Conservation (phyloP, 129 eudicot genomes). For the Chrysanthemum lavandulifolium region DNA sequence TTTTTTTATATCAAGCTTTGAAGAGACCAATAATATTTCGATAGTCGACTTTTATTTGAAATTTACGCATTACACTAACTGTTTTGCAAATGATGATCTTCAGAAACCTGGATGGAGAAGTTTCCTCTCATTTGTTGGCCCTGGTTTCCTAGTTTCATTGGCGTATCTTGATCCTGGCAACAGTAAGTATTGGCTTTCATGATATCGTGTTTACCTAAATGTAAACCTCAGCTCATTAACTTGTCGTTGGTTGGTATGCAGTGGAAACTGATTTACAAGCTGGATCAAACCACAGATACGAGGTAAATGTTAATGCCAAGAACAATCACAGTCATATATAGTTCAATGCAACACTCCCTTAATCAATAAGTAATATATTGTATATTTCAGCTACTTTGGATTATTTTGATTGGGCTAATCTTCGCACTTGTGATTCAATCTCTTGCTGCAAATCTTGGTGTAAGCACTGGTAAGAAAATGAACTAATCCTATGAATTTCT, state of each 20-base stretch:
- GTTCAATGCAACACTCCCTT: not conserved
- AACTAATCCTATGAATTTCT: not conserved
- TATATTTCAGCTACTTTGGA: slow-evolving; percentile 50
- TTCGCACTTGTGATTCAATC: slow-evolving; percentile 63
- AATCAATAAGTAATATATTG: not conserved
- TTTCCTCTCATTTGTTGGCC: slow-evolving; percentile 51
- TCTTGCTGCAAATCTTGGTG: slow-evolving; percentile 66
- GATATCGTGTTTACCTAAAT: not conserved
- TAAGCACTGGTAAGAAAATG: slow-evolving; percentile 40
- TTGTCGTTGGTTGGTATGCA: slow-evolving; percentile 1
- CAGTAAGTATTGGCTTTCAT: slow-evolving; percentile 23
- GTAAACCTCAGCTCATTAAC: not conserved
- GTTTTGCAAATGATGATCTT: not conserved
- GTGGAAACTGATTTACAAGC: slow-evolving; percentile 82
- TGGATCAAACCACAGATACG: slow-evolving; percentile 60
- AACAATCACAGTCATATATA: not conserved
- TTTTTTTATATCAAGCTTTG: not conserved
- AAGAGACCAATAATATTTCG: not conserved
- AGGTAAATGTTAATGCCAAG: slow-evolving; percentile 33
- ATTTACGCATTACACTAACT: not conserved
- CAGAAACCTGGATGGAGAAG: slow-evolving; percentile 54
- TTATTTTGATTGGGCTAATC: slow-evolving; percentile 50
- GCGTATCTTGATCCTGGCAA: slow-evolving; percentile 73
- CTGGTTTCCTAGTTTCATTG: slow-evolving; percentile 60
- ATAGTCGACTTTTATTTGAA: too few relatives aligned